Percentiles rank a stretch among this genome's conserved stretches.
These are phyloP conservation scores for Epichloe coenophiala DNA, from an alignment of 2,329 filamentous ascomycete species.

Conservation along the genomic window DNA sequence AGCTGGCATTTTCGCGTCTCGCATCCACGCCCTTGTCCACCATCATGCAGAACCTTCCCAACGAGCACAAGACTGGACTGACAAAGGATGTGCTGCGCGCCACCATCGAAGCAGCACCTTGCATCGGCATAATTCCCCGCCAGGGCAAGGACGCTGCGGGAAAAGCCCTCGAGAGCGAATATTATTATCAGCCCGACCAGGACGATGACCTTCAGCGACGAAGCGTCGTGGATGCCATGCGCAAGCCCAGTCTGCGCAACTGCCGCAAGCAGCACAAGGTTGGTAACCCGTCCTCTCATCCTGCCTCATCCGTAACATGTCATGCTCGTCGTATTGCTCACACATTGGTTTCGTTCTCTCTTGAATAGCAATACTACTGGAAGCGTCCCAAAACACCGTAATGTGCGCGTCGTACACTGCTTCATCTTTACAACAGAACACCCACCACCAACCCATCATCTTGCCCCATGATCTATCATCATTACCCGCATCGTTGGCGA, in stretches of 20 bases:
- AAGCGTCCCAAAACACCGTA: constrained; percentile 49
- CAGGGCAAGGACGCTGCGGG: constrained; percentile 94
- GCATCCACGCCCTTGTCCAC: constrained; percentile 83
- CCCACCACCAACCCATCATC: neutral
- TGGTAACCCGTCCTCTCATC: constrained; percentile 7
- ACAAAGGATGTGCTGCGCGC: constrained; percentile 50
- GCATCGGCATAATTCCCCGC: constrained; percentile 76
- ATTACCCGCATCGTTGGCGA: neutral
- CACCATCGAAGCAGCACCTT: constrained; percentile 60
- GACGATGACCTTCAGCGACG: constrained; percentile 69
- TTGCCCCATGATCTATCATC: neutral
- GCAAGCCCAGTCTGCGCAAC: constrained; percentile 76
- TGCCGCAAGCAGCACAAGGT: constrained; percentile 98
- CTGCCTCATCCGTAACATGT: too few relatives aligned
- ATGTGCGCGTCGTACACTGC: constrained; percentile 5
- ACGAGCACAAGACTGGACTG: constrained; percentile 44
- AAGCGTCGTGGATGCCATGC: constrained; percentile 71
- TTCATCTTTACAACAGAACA: too few relatives aligned
- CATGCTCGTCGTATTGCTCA: neutral
- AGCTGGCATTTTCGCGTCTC: constrained; percentile 85
- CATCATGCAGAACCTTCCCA: constrained; percentile 75
- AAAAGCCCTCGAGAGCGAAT: constrained; percentile 86
- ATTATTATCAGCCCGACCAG: constrained; percentile 85
- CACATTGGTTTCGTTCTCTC: neutral
- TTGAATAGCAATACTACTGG: constrained; percentile 56